A percentile compares a stretch with the other conserved stretches of the same genome.
Evolutionary conservation across 805 yeast species (phyloP).

Genomic region (Wickerhamiella qilinensis): DNA sequence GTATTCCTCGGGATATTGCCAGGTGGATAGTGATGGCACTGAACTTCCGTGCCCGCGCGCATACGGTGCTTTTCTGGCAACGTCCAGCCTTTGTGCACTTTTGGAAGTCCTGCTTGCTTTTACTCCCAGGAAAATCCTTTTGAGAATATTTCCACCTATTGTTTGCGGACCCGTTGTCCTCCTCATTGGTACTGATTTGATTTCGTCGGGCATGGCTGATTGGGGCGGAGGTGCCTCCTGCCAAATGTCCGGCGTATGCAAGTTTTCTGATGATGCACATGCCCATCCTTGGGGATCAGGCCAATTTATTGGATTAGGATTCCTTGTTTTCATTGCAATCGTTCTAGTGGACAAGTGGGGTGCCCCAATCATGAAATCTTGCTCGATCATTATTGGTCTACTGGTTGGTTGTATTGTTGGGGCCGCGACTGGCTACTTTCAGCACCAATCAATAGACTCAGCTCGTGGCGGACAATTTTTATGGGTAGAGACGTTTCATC

Average conservation of each 20-base stretch:
- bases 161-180: slow-evolving; percentile 91
- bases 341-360: slow-evolving; percentile 74
- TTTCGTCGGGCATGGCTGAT: slow-evolving; percentile 60
- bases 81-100: slow-evolving; percentile 64
- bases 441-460: slow-evolving; percentile 33
- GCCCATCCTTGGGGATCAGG: slow-evolving; percentile 72
- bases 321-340: slow-evolving; percentile 60
- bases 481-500: slow-evolving; percentile 76
- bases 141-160: slow-evolving; percentile 67
- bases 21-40: slow-evolving; percentile 45
- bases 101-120: slow-evolving; percentile 61
- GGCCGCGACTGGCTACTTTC: slow-evolving; percentile 77
- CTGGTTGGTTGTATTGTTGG: slow-evolving; percentile 84
- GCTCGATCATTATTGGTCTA: slow-evolving; percentile 79
- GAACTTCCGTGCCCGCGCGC: slow-evolving; percentile 73
- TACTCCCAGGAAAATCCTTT: slow-evolving; percentile 55
- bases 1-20: slow-evolving; percentile 60
- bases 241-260: slow-evolving; percentile 22
- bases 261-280: slow-evolving; percentile 37
- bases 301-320: slow-evolving; percentile 72
- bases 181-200: slow-evolving; percentile 58
- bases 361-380: slow-evolving; percentile 84
- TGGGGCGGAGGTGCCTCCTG: slow-evolving; percentile 74
- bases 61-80: slow-evolving; percentile 72
- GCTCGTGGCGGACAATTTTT: slow-evolving; percentile 76